Conservation (phyloP, 1,284 basidiomycete genomes). For the Microbotryum scabiosae region DNA sequence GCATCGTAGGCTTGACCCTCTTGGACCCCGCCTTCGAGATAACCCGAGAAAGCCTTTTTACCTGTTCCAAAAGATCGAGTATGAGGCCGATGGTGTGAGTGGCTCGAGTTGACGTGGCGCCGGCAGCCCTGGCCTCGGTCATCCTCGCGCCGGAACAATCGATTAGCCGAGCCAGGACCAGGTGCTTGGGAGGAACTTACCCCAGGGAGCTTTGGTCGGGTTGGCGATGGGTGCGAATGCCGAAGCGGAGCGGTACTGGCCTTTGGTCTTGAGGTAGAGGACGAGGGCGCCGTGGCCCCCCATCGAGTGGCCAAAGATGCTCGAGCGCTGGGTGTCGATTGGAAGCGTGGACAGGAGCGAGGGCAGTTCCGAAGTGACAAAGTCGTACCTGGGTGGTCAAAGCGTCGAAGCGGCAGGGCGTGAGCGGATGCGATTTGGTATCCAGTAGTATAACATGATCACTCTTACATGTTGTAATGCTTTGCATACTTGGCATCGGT, state of each 20-base stretch:
- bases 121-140: no score
- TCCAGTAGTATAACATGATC: background rate
- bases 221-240: constrained; percentile 91
- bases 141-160: no score
- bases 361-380: constrained; percentile 74
- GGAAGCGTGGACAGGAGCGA: constrained; percentile 60
- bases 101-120: no score
- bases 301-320: constrained; percentile 74
- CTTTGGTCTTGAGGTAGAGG: constrained; percentile 66
- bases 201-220: constrained; percentile 81
- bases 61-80: no score
- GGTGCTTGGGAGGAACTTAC: constrained; percentile 36
- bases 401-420: background rate
- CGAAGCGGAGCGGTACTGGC: constrained; percentile 75
- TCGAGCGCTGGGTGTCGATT: constrained; percentile 52
- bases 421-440: background rate
- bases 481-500: constrained; percentile 67
- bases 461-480: constrained; percentile 75
- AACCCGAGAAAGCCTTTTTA: constrained; percentile 82
- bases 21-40: constrained; percentile 65
- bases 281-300: constrained; percentile 93
- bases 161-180: no score
- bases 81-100: no score
- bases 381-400: constrained; percentile 45
- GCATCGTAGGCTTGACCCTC: constrained; percentile 81